These are phyloP conservation scores for Penstemon eatonii DNA, from an alignment of 257 asterid genomes.

Conservation along the genomic window DNA sequence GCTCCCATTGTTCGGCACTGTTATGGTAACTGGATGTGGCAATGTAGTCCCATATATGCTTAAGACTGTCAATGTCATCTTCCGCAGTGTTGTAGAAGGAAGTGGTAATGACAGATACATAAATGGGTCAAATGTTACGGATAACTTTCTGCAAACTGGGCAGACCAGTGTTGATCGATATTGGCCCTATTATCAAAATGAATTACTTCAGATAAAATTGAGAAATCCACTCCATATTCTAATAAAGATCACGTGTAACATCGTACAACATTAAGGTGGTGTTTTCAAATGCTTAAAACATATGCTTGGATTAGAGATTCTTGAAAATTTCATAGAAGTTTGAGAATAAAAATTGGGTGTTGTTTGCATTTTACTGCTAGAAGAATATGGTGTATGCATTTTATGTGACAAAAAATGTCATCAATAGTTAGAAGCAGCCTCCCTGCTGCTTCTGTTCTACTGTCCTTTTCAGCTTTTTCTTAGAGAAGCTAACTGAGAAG, in stretches of 20 bases:
- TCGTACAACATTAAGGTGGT: background rate
- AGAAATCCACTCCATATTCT: slow-evolving; percentile 14
- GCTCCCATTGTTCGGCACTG: slow-evolving; percentile 56
- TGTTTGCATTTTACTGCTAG: too few relatives aligned
- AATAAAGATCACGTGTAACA: slow-evolving; percentile 17
- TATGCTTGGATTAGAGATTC: too few relatives aligned
- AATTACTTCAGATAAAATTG: slow-evolving; percentile 15
- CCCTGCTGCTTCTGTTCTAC: too few relatives aligned
- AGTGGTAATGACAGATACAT: slow-evolving; percentile 71
- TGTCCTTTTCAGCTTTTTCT: too few relatives aligned
- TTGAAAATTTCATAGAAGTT: too few relatives aligned
- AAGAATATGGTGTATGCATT: too few relatives aligned
- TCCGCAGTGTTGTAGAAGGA: slow-evolving; percentile 51
- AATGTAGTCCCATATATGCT: slow-evolving; percentile 45
- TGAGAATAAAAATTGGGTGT: too few relatives aligned
- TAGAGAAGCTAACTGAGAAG: too few relatives aligned
- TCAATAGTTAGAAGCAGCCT: too few relatives aligned
- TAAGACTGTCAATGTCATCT: slow-evolving; percentile 58
- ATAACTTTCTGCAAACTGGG: slow-evolving; percentile 58
- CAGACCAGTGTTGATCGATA: slow-evolving; percentile 67
- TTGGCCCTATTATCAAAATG: slow-evolving; percentile 59
- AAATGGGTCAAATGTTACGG: slow-evolving; percentile 67
- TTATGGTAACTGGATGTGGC: slow-evolving; percentile 52
- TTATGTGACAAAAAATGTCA: too few relatives aligned
- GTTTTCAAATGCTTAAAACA: too few relatives aligned